Evolutionary conservation across 1,284 basidiomycete species (phyloP).

Genomic region (Leccinum fuscescens): DNA sequence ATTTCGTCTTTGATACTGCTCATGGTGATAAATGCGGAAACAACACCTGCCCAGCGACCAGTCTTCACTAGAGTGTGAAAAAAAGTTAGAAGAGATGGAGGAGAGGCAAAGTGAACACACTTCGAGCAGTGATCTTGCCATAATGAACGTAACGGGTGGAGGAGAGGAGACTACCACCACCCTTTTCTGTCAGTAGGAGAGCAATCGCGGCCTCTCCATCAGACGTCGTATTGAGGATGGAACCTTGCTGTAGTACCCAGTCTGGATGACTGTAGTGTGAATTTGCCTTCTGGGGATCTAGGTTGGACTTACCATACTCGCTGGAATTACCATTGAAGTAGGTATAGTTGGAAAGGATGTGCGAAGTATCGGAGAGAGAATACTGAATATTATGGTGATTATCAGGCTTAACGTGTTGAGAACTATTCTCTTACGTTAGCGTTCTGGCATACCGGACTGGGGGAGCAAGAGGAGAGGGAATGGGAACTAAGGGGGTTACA

Average conservation of each 20-base stretch:
- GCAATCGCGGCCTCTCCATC: slow-evolving; percentile 63
- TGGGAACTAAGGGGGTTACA: slow-evolving; percentile 76
- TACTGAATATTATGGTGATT: slow-evolving; percentile 40
- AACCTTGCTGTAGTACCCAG: slow-evolving; percentile 69
- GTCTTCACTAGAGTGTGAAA: slow-evolving; percentile 56
- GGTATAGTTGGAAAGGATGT: slow-evolving; percentile 64
- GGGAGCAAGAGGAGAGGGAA: slow-evolving; percentile 62
- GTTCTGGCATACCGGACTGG: slow-evolving; percentile 68
- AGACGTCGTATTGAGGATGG: slow-evolving; percentile 59
- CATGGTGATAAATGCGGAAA: slow-evolving; percentile 86
- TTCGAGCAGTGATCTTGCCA: slow-evolving; percentile 67
- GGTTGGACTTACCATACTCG: slow-evolving; percentile 41
- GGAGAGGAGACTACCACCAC: slow-evolving; percentile 74
- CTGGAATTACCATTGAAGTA: slow-evolving; percentile 73
- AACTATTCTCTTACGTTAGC: slow-evolving; percentile 45
- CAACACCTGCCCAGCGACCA: slow-evolving; percentile 69
- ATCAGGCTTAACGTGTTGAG: not conserved
- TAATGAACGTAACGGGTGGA: slow-evolving; percentile 82
- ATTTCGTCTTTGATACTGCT: slow-evolving; percentile 84
- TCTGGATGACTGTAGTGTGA: slow-evolving; percentile 39
- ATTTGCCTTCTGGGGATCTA: not conserved
- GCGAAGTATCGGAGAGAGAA: slow-evolving; percentile 63
- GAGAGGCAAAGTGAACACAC: slow-evolving; percentile 39
- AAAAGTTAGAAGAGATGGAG: not conserved
- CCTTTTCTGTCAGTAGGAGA: slow-evolving; percentile 61